Evolutionary conservation across 2,329 filamentous ascomycete species (phyloP).

Genomic region (Colletotrichum gigasporum): DNA sequence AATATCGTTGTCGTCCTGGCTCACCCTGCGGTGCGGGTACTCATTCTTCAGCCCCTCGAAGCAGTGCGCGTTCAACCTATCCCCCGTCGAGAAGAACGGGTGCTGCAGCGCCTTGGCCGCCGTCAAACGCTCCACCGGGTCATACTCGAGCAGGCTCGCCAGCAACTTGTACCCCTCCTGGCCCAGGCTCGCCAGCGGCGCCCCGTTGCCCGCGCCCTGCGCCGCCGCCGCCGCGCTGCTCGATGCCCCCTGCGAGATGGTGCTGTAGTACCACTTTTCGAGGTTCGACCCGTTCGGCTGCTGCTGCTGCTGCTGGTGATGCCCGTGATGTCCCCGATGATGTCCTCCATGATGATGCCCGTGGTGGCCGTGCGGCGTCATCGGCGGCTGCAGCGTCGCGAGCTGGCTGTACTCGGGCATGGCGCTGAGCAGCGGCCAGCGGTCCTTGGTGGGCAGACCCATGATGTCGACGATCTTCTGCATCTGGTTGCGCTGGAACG

Average conservation of each 20-base stretch:
- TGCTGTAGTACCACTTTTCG: slow-evolving; percentile 83
- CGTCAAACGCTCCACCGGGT: slow-evolving; percentile 87
- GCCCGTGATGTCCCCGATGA: slow-evolving; percentile 48
- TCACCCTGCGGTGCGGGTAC: slow-evolving; percentile 90
- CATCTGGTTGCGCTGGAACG: slow-evolving; percentile 98
- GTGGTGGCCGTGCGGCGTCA: slow-evolving; percentile 55
- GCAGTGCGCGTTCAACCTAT: slow-evolving; percentile 81
- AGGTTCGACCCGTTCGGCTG: slow-evolving; percentile 59
- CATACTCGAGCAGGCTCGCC: slow-evolving; percentile 87
- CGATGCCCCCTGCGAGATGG: slow-evolving; percentile 67
- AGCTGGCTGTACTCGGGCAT: slow-evolving; percentile 91
- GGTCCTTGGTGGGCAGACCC: slow-evolving; percentile 87
- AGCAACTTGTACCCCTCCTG: slow-evolving; percentile 85
- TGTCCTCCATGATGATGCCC: slow-evolving; percentile 46
- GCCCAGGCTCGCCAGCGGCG: slow-evolving; percentile 69
- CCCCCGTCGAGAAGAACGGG: slow-evolving; percentile 83
- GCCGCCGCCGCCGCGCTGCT: slow-evolving; percentile 57
- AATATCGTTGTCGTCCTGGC: slow-evolving; percentile 95
- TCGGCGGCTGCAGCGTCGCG: slow-evolving; percentile 60
- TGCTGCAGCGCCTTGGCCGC: slow-evolving; percentile 90
- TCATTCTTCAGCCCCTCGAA: slow-evolving; percentile 90
- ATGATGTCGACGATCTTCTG: slow-evolving; percentile 98
- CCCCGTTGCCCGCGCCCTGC: slow-evolving; percentile 37
- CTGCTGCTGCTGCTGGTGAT: slow-evolving; percentile 37
- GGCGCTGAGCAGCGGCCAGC: slow-evolving; percentile 83